A percentile compares a stretch with the other conserved stretches of the same genome.
Evolutionary conservation across 1,284 basidiomycete genomes (phyloP).

Genomic region (Moesziomyces aphidis): DNA sequence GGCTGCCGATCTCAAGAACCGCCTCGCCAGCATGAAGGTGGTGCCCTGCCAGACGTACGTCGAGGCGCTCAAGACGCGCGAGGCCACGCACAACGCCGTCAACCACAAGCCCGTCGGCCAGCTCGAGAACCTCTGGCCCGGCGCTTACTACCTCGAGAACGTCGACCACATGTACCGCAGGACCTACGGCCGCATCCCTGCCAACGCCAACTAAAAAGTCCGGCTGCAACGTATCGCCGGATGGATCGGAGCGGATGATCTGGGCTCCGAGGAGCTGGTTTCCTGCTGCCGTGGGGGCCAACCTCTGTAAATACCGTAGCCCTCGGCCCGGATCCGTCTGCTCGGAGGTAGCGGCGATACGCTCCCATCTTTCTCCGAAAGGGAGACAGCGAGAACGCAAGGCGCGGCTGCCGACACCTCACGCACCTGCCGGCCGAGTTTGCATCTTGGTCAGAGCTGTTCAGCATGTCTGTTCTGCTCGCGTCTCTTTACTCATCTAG

Average conservation of each 20-base stretch:
- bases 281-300: too few relatives aligned
- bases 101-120: conserved; percentile 87
- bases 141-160: conserved; percentile 90
- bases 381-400: too few relatives aligned
- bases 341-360: too few relatives aligned
- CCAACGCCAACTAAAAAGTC: conserved; percentile 40
- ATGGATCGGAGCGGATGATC: neutral
- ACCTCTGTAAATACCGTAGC: too few relatives aligned
- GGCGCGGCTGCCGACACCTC: too few relatives aligned
- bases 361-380: too few relatives aligned
- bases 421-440: too few relatives aligned
- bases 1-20: conserved; percentile 81
- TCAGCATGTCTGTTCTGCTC: neutral
- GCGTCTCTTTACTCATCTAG: conserved; percentile 2
- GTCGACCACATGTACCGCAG: conserved; percentile 93
- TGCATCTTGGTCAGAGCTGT: too few relatives aligned
- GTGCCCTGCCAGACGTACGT: conserved; percentile 89
- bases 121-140: conserved; percentile 92
- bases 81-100: conserved; percentile 94
- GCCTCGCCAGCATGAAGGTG: conserved; percentile 87
- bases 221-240: neutral
- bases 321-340: too few relatives aligned
- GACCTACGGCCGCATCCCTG: conserved; percentile 74
- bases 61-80: conserved; percentile 76
- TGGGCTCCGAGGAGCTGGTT: neutral